A percentile compares a stretch with the other conserved stretches of the same genome.
These are phyloP conservation scores for Crepidotus sp. DNA, from an alignment of 1,284 basidiomycete genomes.

Conservation along the genomic window DNA sequence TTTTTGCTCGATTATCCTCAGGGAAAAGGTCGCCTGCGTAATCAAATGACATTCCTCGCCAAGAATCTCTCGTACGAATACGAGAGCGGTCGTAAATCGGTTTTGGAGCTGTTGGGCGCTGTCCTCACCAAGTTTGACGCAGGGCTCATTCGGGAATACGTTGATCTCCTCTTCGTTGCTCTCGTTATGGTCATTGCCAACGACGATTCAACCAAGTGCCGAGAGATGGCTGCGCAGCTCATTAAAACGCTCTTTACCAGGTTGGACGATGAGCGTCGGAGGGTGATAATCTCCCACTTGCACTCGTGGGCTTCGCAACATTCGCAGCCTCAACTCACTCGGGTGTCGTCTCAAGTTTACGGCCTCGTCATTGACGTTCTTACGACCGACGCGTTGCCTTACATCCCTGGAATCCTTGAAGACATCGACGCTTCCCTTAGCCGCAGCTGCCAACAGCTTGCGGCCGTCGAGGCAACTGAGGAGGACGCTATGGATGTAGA, in stretches of 20 bases:
- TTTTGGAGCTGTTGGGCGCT: constrained; percentile 84
- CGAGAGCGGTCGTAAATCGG: constrained; percentile 85
- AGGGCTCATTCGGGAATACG: constrained; percentile 70
- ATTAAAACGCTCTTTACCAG: constrained; percentile 70
- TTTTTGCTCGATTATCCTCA: constrained; percentile 98
- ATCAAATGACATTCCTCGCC: constrained; percentile 87
- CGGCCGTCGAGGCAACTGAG: constrained; percentile 29
- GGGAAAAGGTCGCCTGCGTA: constrained; percentile 82
- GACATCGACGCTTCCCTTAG: constrained; percentile 48
- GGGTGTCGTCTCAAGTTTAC: constrained; percentile 76
- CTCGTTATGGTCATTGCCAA: constrained; percentile 92
- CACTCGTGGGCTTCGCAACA: constrained; percentile 74
- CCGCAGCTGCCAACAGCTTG: constrained; percentile 35
- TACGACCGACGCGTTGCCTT: constrained; percentile 38
- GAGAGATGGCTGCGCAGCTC: constrained; percentile 79
- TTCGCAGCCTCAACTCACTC: constrained; percentile 50
- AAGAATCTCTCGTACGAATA: constrained; percentile 90
- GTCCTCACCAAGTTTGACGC: constrained; percentile 82
- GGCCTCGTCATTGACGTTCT: constrained; percentile 70
- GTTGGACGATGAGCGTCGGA: constrained; percentile 54
- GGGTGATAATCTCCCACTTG: constrained; percentile 61
- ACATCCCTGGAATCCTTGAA: constrained; percentile 47
- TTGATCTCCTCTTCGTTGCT: constrained; percentile 87
- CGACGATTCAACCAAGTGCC: constrained; percentile 84
- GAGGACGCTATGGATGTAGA: constrained; percentile 44